phyloP scores from a whole-genome alignment of 441 rosid species.

The Croton laevigatus region DNA sequence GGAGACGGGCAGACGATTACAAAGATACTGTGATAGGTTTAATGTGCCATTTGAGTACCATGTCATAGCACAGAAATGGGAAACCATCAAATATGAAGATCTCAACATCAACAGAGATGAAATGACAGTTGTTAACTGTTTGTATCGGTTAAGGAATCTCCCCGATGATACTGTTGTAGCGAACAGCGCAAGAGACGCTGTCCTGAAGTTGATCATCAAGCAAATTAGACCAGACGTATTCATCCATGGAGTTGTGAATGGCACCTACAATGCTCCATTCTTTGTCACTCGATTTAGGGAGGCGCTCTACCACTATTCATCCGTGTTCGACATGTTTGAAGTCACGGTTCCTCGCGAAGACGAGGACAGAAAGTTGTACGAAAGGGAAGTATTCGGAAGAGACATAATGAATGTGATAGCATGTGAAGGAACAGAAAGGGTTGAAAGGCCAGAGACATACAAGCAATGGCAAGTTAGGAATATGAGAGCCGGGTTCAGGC shows the following conservation, averaged over 20 bases:
- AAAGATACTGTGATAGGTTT: constrained; percentile 68
- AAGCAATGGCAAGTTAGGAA: constrained; percentile 83
- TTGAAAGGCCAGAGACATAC: constrained; percentile 78
- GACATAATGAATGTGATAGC: constrained; percentile 82
- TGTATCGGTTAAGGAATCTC: constrained; percentile 56
- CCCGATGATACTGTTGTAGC: constrained; percentile 70
- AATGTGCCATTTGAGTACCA: constrained; percentile 67
- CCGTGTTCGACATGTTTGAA: constrained; percentile 77
- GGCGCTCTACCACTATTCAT: constrained; percentile 77
- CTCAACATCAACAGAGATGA: constrained; percentile 56
- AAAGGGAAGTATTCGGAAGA: constrained; percentile 52
- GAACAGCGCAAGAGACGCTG: constrained; percentile 71
- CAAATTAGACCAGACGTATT: constrained; percentile 63
- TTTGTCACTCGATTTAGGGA: constrained; percentile 77
- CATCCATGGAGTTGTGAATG: constrained; percentile 66
- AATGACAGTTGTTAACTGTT: constrained; percentile 57
- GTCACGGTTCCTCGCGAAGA: constrained; percentile 50
- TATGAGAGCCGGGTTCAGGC: constrained; percentile 59
- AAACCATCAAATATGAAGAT: constrained; percentile 67
- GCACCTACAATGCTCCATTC: constrained; percentile 76
- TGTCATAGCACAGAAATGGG: constrained; percentile 80
- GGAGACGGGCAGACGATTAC: constrained; percentile 70
- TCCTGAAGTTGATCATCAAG: constrained; percentile 58
- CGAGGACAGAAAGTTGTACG: constrained; percentile 51
- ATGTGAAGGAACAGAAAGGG: constrained; percentile 73